Evolutionary conservation across 176 grass and related monocot genomes (phyloP).

Genomic region (Eragrostis curvula): DNA sequence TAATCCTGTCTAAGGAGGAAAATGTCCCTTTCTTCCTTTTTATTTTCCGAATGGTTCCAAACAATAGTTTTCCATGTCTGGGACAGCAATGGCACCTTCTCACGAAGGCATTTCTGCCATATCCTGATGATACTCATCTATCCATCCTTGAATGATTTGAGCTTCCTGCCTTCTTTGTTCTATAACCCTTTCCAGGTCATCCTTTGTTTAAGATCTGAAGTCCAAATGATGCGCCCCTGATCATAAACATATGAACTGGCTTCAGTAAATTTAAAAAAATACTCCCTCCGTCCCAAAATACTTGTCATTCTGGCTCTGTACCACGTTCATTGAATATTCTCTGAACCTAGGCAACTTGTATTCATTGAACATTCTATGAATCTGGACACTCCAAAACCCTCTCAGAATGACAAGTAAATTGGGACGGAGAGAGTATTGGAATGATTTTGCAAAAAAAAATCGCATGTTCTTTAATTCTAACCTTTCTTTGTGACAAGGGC

Average conservation of each 20-base stretch:
- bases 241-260: background rate
- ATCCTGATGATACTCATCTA: constrained; percentile 76
- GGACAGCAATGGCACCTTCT: constrained; percentile 11
- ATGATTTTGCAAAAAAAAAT: background rate
- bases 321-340: too few relatives aligned
- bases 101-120: constrained; percentile 40
- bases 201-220: constrained; percentile 71
- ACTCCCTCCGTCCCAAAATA: too few relatives aligned
- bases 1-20: constrained; percentile 29
- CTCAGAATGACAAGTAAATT: too few relatives aligned
- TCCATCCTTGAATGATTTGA: constrained; percentile 79
- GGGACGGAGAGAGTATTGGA: too few relatives aligned
- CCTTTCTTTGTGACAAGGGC: constrained; percentile 90
- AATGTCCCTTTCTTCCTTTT: background rate
- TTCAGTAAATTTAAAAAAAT: constrained; percentile 34
- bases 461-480: constrained; percentile 36
- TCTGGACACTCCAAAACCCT: too few relatives aligned
- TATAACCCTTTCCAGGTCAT: constrained; percentile 77
- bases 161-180: constrained; percentile 82
- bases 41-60: constrained; percentile 14
- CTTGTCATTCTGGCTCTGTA: too few relatives aligned
- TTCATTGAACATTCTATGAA: too few relatives aligned
- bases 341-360: too few relatives aligned
- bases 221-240: constrained; percentile 94
- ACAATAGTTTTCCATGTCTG: constrained; percentile 24